A percentile compares a stretch with the other conserved stretches of the same genome.
Evolutionary conservation across 441 rosid species (phyloP).

Genomic region (Monsonia emarginata): DNA sequence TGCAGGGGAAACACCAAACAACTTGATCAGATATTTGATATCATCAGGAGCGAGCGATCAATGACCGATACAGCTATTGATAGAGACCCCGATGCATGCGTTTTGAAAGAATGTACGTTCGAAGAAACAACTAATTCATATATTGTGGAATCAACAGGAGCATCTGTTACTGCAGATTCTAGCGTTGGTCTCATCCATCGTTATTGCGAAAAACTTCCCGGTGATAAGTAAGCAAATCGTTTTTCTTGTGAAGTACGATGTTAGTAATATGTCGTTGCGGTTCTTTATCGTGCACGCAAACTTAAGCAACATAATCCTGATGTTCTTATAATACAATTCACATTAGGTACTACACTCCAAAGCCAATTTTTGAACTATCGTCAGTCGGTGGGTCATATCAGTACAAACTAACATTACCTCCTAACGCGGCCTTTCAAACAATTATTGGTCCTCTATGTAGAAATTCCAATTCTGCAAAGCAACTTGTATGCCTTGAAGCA

Average conservation of each 20-base stretch:
- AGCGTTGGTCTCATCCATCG: slow-evolving; percentile 38
- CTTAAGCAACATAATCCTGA: background rate
- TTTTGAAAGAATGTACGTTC: slow-evolving; percentile 24
- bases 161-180: slow-evolving; percentile 48
- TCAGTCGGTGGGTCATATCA: slow-evolving; percentile 25
- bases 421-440: slow-evolving; percentile 42
- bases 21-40: slow-evolving; percentile 50
- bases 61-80: slow-evolving; percentile 42
- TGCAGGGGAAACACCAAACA: slow-evolving; percentile 62
- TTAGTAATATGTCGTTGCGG: slow-evolving; percentile 2
- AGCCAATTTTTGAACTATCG: slow-evolving; percentile 38
- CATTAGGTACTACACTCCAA: slow-evolving; percentile 36
- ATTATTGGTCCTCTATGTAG: slow-evolving; percentile 44
- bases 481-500: slow-evolving; percentile 58
- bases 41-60: slow-evolving; percentile 53
- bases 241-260: slow-evolving; percentile 2
- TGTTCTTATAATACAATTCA: background rate
- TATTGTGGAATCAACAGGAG: slow-evolving; percentile 39
- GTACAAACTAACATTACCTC: slow-evolving; percentile 46
- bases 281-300: background rate
- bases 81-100: slow-evolving; percentile 41
- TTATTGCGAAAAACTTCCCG: slow-evolving; percentile 57
- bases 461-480: slow-evolving; percentile 47
- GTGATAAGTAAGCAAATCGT: slow-evolving; percentile 37
- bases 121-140: slow-evolving; percentile 31